Percentiles rank a stretch among this genome's conserved stretches.
Evolutionary conservation across 306 rosid species (phyloP).

Genomic region (Cucurbita moschata): DNA sequence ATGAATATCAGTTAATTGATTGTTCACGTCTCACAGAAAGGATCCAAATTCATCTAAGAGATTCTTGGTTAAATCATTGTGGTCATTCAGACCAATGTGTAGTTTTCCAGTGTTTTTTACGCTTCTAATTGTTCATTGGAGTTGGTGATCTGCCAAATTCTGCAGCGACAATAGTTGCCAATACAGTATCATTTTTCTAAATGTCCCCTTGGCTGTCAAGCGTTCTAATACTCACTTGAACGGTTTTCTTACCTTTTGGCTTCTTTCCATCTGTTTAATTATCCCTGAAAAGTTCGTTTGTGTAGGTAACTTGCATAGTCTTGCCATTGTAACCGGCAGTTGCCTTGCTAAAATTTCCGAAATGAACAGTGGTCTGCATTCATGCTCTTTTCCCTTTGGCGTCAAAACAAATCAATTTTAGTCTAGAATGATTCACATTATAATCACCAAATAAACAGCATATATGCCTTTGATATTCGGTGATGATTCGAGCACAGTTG

Average conservation of each 20-base stretch:
- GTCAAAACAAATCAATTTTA: neutral
- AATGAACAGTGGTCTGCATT: neutral
- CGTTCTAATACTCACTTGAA: neutral
- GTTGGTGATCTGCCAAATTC: neutral
- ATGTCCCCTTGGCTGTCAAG: no score
- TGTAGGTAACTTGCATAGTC: neutral
- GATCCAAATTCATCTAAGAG: neutral
- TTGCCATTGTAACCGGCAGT: neutral
- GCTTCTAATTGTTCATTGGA: neutral
- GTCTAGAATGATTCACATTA: neutral
- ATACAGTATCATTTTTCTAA: no score
- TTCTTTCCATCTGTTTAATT: neutral
- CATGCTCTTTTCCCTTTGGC: neutral
- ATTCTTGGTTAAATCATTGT: neutral
- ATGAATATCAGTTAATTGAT: neutral
- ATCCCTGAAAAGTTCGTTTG: neutral
- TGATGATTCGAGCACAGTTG: neutral
- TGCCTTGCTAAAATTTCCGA: neutral
- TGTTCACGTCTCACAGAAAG: neutral
- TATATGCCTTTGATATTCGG: neutral
- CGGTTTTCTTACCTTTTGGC: neutral
- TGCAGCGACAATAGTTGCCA: neutral
- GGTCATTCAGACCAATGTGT: neutral
- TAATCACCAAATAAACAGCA: neutral
- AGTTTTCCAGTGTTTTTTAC: no score